Evolutionary conservation across 305 asterid species (phyloP), one percentile per base, ranked within the genome.

Genomic region (Andrographis paniculata): DNA sequence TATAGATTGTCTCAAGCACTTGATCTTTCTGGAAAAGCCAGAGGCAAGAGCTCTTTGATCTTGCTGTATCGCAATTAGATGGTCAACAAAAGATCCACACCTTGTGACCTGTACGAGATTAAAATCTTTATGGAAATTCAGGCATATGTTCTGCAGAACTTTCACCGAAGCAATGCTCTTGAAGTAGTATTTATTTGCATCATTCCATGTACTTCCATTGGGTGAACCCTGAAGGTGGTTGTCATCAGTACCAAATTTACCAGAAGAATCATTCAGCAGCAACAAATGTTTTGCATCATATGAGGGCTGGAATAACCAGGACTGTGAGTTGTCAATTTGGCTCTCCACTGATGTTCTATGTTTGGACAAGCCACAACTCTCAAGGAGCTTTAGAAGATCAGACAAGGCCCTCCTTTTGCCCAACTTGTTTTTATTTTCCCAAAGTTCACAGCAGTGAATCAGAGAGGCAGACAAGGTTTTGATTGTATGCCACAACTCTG

Each of bases 241-340:
- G 22, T 31, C 55, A 56, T 64, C 64, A 50, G 40, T 54, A 36
- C 56, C 61, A 31, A 33, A 53, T 55, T 63, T 55, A 17, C 56
- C 70, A 33, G 68, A 46, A 59, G 77, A 70, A 55, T 45, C 60
- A 59, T 56, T 63, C 36, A 64, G 49, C 45, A 49, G 64, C 62
- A 91, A 75, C 67, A 92, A 71, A 65, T 92, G 91, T 21, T 62
- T 76, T 69, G 81, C 74, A 50, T 76, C 84, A 60, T 73, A 84
- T 38, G 95, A 79, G 31, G 95, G 88, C 75, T 84, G 95, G 62
- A 81, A 80, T 66, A 79, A 79, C 95, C 97, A 84, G 37, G 61
- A 50, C 53, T 63, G 51, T 42, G 87, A 73, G 36, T 58, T 52
- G 44, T 57, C 63, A 30, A 52, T 58, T 60, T 79, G 69, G 20